phyloP scores from a whole-genome alignment of 2,329 filamentous ascomycete species.

The Colletotrichum sidae region DNA sequence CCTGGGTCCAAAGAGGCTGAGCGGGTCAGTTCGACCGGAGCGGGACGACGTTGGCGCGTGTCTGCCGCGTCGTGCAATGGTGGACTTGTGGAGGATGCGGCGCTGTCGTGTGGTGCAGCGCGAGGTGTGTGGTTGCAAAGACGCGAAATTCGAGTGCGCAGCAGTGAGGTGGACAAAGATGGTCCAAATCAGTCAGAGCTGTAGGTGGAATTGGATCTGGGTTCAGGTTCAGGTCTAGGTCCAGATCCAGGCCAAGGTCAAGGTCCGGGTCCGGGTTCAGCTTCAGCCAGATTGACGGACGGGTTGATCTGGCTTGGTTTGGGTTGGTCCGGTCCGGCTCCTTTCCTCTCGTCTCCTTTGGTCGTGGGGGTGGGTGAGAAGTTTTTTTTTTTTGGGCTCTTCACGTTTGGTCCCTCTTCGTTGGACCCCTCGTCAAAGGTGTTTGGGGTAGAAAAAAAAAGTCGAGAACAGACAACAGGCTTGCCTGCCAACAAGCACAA shows the following conservation, averaged over 20 bases:
- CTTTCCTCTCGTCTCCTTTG: conserved; percentile 14
- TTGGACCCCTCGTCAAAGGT: conserved; percentile 6
- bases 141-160: too few species aligned
- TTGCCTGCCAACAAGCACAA: conserved; percentile 18
- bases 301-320: too few species aligned
- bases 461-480: too few species aligned
- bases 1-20: conserved; percentile 19
- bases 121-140: too few species aligned
- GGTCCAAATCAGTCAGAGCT: conserved; percentile 24
- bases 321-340: neutral
- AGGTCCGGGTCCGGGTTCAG: too few species aligned
- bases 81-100: too few species aligned
- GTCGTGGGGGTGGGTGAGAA: conserved; percentile 25
- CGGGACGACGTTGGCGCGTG: neutral
- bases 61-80: neutral
- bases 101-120: too few species aligned
- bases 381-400: conserved; percentile 7
- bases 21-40: neutral
- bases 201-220: conserved; percentile 19
- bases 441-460: neutral
- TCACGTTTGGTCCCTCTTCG: conserved; percentile 13
- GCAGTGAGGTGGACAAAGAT: neutral
- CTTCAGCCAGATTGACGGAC: neutral
- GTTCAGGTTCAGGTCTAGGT: conserved; percentile 14
- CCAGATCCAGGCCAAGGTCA: conserved; percentile 2